Evolutionary conservation across 2,329 filamentous ascomycete genomes (phyloP), one percentile per base, ranked within the genome.

Genomic region (Dactylellina parvicollis): DNA sequence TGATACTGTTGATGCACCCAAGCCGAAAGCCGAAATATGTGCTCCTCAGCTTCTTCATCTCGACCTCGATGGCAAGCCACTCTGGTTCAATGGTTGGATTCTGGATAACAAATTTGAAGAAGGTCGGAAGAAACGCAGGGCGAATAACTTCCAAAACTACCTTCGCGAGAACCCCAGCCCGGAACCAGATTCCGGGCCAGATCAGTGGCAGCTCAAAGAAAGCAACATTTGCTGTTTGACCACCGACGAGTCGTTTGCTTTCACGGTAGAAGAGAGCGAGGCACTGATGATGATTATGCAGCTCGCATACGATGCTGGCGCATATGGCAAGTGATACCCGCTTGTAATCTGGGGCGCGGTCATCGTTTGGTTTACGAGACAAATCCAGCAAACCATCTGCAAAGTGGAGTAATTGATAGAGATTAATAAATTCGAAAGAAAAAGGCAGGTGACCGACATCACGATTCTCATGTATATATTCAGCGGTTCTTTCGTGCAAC

Each of bases 71-170:
- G 81, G 80, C 22, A 80, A 77, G 57, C 82, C 82, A 0, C 78
- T 84, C 1, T 83, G 83, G 82, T 84, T 83, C 79, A 84, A 83
- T 73, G 82, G 82, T 55, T 83, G 82, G 80, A 76, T 82, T 12
- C 76, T 83, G 4, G 78, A 79, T 38, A 82, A 81, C 77, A 84
- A 83, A 65, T 83, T 81, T 73, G 79, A 80, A n/a, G 78, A 79
- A 18, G 77, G 78, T 40, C 77, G 79, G 30, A 76, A 79, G 59
- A 79, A 79, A 56, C 56, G 57, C 7, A 77, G 78, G 47, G 80
- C 81, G 40, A 78, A 78, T 28, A 77, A 77, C 3, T 83, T 83
- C 73, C 77, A 81, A n/a, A 76, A 77, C 5, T 81, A 78, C 46
- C 64, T 81, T 42, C 64, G 75, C 20, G 80, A 82, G 75, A 78